Base-by-base conservation (phyloP, 2,329 filamentous ascomycete genomes). In the Aspergillus quadricinctus region DNA sequence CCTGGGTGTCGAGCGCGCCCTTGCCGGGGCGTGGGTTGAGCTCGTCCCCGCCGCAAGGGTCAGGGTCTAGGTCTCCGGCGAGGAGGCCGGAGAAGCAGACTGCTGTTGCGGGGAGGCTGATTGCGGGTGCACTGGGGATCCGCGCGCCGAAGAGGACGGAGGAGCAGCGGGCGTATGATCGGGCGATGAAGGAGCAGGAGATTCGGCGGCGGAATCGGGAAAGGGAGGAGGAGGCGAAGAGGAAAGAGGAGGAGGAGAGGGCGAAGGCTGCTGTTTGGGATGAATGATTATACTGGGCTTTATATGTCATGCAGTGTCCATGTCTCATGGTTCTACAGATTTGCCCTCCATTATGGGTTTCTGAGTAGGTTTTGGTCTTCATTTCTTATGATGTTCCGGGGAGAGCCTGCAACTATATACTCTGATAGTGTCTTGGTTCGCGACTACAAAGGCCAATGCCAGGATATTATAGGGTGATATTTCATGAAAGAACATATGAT, bases 251-350 rank as follows among this genome's bases (percentile, higher is more conserved):
- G 35, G 79, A 78, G 48, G 88, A 93, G 70, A 84, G 81, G 72
- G 87, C 88, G n/a, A 95, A 88, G 80, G 83, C 83, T 58, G 87
- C 89, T n/a, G 81, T 96, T 27, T 97, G 94, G 94, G 87, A 94
- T 57, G 89, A 79, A 63, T 85, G 61, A 66, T 19, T n/a, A 8
- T 49, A 49, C 49, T 8, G 41, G 41, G 41, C 2, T 19, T 45
- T 23, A 19, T 45, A 45, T 23, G 41, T 37, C 6, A 23, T 45
- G 41, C n/a, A 14, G 41, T 45, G 41, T 23, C 41, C 23, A 23
- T 37, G 1, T 40, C 27, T 45, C 40, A 23, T 29, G 1, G 5
- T 46, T 51, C 35, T 21, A 14, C n/a, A 46, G n/a, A 14, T 46
- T 27, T 46, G 5, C 4, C 4, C 6, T 46, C 23, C 4, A 14